These are phyloP conservation scores for Volvox reticuliferus DNA, from an alignment of 139 green algal genomes.

Conservation along the genomic window DNA sequence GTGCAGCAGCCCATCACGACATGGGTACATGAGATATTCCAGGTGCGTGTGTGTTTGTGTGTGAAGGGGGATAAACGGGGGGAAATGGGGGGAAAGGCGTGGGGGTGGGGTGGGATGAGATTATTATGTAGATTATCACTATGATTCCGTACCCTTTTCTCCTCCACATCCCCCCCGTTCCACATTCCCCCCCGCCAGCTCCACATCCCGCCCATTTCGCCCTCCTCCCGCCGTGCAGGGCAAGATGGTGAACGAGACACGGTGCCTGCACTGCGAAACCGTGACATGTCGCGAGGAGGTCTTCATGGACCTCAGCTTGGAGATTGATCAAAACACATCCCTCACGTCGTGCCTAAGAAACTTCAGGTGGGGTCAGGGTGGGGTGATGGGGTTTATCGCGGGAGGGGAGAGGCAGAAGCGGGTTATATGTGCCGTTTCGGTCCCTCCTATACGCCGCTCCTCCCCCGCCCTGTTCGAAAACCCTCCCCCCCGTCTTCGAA, in stretches of 20 bases:
- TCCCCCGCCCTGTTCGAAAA: no score
- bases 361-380: slow-evolving; percentile 79
- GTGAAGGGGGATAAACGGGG: no score
- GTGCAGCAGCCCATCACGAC: slow-evolving; percentile 67
- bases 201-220: not conserved
- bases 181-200: no score
- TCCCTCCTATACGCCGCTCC: no score
- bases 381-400: not conserved
- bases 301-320: slow-evolving; percentile 96
- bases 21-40: slow-evolving; percentile 96
- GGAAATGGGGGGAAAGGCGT: no score
- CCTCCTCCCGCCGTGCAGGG: slow-evolving; percentile 66
- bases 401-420: not conserved
- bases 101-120: no score
- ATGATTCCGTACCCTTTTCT: no score
- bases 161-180: no score
- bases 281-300: slow-evolving; percentile 80
- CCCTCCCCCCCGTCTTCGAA: no score
- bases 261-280: slow-evolving; percentile 83
- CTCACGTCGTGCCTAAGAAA: slow-evolving; percentile 90
- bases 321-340: slow-evolving; percentile 94
- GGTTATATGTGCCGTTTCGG: no score
- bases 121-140: no score
- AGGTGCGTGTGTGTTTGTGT: slow-evolving; percentile 42
- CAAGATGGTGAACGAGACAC: slow-evolving; percentile 93